phyloP scores from a whole-genome alignment of 345 rosid species.

The Eucalyptus guilfoylei region DNA sequence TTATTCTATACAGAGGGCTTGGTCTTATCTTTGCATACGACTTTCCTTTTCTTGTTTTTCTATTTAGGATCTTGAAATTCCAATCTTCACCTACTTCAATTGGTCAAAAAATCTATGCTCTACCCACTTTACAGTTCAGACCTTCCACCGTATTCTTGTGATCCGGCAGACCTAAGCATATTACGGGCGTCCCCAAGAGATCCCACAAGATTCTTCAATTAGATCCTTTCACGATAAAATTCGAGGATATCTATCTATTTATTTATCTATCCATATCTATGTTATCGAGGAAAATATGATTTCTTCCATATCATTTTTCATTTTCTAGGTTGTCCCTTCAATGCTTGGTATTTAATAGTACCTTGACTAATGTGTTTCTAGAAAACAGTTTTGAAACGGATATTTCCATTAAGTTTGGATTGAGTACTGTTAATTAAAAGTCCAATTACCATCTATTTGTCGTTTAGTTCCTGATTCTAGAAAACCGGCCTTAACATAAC shows the following conservation, averaged over 20 bases:
- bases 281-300: background rate
- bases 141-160: background rate
- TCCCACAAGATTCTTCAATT: background rate
- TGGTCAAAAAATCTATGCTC: background rate
- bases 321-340: background rate
- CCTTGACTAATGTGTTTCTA: background rate
- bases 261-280: background rate
- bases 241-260: background rate
- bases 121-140: background rate
- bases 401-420: background rate
- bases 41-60: background rate
- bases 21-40: background rate
- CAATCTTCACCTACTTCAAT: background rate
- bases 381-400: background rate
- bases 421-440: background rate
- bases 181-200: background rate
- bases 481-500: background rate
- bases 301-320: background rate
- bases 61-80: background rate
- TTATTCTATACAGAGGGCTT: background rate
- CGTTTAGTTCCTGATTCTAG: background rate
- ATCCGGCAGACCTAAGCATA: background rate
- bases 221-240: background rate
- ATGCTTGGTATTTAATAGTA: background rate
- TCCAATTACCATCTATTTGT: background rate